These are phyloP conservation scores for Aspergillus incahuasiensis DNA, from an alignment of 495 filamentous ascomycete species.

Conservation along the genomic window DNA sequence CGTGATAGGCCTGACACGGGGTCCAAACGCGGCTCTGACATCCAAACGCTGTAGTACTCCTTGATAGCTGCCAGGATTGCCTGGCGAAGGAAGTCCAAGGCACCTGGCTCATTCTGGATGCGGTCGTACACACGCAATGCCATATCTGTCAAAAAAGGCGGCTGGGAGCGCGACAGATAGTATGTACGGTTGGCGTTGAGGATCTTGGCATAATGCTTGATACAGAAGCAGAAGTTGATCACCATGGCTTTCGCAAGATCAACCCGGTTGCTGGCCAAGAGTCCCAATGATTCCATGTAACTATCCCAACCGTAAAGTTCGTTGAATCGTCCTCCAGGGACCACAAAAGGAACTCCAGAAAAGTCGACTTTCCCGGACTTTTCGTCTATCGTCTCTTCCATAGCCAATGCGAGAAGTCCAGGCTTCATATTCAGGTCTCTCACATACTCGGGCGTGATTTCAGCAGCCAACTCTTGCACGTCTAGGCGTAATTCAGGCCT, in stretches of 20 bases:
- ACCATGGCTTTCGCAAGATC: slow-evolving; percentile 91
- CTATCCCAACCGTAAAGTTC: slow-evolving; percentile 97
- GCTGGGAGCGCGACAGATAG: slow-evolving; percentile 89
- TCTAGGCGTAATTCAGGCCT: slow-evolving; percentile 80
- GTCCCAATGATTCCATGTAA: slow-evolving; percentile 89
- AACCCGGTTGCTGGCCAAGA: slow-evolving; percentile 74
- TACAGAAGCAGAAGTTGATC: slow-evolving; percentile 92
- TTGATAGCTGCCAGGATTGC: slow-evolving; percentile 90
- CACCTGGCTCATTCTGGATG: slow-evolving; percentile 73
- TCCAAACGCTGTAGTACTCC: slow-evolving; percentile 93
- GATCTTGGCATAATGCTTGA: slow-evolving; percentile 96
- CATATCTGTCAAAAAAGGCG: slow-evolving; percentile 97
- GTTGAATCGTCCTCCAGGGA: slow-evolving; percentile 95
- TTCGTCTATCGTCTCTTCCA: slow-evolving; percentile 67
- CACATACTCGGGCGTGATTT: slow-evolving; percentile 71
- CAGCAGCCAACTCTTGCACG: slow-evolving; percentile 66
- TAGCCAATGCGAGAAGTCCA: slow-evolving; percentile 81
- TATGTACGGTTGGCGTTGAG: slow-evolving; percentile 95
- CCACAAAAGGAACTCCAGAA: slow-evolving; percentile 85
- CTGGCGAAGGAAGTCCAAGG: slow-evolving; percentile 69
- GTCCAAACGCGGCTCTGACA: slow-evolving; percentile 72
- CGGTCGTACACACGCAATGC: slow-evolving; percentile 82
- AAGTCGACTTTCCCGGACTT: slow-evolving; percentile 61
- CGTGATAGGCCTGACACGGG: slow-evolving; percentile 76
- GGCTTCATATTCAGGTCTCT: slow-evolving; percentile 75